A percentile compares a stretch with the other conserved stretches of the same genome.
phyloP scores from a whole-genome alignment of 495 filamentous ascomycete genomes.

The Penicillium pancosmium region DNA sequence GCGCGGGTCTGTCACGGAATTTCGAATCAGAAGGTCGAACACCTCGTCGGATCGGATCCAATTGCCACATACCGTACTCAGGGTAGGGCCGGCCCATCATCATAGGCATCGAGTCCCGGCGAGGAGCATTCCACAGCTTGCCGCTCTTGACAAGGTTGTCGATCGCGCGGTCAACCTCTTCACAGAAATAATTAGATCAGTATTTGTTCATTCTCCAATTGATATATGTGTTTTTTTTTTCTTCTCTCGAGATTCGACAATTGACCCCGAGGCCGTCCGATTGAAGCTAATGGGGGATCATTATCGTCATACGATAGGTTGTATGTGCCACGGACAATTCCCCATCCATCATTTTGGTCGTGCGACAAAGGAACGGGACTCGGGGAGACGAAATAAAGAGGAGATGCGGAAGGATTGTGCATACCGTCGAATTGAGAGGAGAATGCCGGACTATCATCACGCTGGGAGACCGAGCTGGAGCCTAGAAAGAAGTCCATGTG shows the following conservation, averaged over 20 bases:
- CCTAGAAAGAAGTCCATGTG: slow-evolving; percentile 50
- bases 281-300: neutral
- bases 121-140: slow-evolving; percentile 80
- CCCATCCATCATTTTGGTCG: neutral
- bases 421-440: slow-evolving; percentile 90
- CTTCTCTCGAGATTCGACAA: neutral
- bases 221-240: neutral
- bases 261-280: neutral
- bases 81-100: slow-evolving; percentile 66
- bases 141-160: slow-evolving; percentile 96
- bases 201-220: neutral
- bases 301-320: neutral
- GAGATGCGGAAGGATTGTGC: slow-evolving; percentile 18
- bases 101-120: slow-evolving; percentile 85
- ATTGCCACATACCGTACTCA: slow-evolving; percentile 53
- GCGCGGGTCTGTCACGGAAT: slow-evolving; percentile 50
- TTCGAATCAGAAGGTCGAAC: slow-evolving; percentile 30
- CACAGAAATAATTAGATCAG: slow-evolving; percentile 27
- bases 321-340: neutral
- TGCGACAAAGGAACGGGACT: slow-evolving; percentile 4
- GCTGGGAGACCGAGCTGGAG: slow-evolving; percentile 74
- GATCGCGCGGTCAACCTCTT: slow-evolving; percentile 94
- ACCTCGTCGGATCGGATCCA: slow-evolving; percentile 11
- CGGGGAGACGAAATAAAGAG: neutral
- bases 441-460: slow-evolving; percentile 81